Percentiles rank a stretch among this genome's conserved stretches.
Evolutionary conservation across 805 yeast species (phyloP).

Genomic region (Saccharomycopsis selenospora): DNA sequence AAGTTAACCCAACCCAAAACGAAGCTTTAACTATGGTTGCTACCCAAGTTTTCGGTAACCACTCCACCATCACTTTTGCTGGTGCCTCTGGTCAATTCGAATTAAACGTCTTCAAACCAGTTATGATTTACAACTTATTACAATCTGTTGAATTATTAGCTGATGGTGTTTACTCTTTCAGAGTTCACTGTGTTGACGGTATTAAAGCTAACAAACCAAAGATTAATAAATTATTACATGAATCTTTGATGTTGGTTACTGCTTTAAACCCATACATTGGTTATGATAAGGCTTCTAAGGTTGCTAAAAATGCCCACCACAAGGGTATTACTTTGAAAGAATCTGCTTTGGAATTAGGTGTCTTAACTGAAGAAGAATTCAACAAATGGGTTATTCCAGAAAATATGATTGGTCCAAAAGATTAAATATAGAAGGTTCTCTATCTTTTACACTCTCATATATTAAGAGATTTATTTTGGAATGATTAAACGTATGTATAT

Average conservation of each 20-base stretch:
- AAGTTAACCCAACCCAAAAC: constrained; percentile 97
- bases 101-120: constrained; percentile 96
- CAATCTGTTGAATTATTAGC: constrained; percentile 80
- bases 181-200: constrained; percentile 91
- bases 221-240: constrained; percentile 80
- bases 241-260: constrained; percentile 95
- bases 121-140: constrained; percentile 82
- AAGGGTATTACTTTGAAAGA: constrained; percentile 93
- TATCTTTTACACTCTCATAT: too few relatives aligned
- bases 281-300: constrained; percentile 94
- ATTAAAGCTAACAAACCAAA: constrained; percentile 81
- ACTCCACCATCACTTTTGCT: constrained; percentile 87
- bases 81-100: constrained; percentile 99
- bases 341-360: constrained; percentile 86
- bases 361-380: constrained; percentile 74
- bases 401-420: constrained; percentile 96
- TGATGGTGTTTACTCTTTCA: constrained; percentile 84
- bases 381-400: constrained; percentile 97
- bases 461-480: too few relatives aligned
- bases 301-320: constrained; percentile 97
- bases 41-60: constrained; percentile 95
- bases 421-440: too few relatives aligned
- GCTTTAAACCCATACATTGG: constrained; percentile 98
- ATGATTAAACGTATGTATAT: too few relatives aligned
- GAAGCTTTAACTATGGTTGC: constrained; percentile 99